phyloP scores from a whole-genome alignment of 352 stramenopile species.

The Globisporangium nodosum region DNA sequence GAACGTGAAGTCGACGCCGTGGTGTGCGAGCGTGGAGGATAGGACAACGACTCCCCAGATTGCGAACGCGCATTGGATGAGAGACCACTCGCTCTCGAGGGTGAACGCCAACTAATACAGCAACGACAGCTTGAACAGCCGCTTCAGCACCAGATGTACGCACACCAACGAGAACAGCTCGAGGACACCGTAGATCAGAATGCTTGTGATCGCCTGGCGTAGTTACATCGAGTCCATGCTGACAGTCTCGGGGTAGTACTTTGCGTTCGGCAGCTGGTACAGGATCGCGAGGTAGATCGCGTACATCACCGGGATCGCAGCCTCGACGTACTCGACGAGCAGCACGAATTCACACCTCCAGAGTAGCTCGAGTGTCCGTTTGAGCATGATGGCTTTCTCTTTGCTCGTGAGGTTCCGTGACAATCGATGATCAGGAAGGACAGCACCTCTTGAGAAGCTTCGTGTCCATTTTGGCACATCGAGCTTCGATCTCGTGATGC shows the following conservation, averaged over 20 bases:
- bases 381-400: neutral
- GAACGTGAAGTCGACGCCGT: neutral
- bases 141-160: neutral
- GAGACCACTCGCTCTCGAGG: constrained; percentile 3
- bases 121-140: constrained; percentile 4
- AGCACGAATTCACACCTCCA: constrained; percentile 5
- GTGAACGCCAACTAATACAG: neutral
- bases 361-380: neutral
- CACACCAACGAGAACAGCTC: constrained; percentile 2
- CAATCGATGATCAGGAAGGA: neutral
- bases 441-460: too few relatives aligned
- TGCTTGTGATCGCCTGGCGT: neutral
- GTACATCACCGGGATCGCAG: constrained; percentile 5
- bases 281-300: neutral
- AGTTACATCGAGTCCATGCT: neutral
- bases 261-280: constrained; percentile 5
- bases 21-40: constrained; percentile 4
- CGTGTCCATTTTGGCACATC: too few relatives aligned
- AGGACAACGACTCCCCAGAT: neutral
- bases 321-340: constrained; percentile 11
- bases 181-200: constrained; percentile 2
- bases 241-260: constrained; percentile 5
- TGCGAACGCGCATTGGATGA: constrained; percentile 1
- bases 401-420: neutral
- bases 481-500: too few relatives aligned